Percentiles rank a stretch among this genome's conserved stretches.
These are phyloP conservation scores for Psilocybe mexicana DNA, from an alignment of 1,284 basidiomycete genomes.

Conservation along the genomic window DNA sequence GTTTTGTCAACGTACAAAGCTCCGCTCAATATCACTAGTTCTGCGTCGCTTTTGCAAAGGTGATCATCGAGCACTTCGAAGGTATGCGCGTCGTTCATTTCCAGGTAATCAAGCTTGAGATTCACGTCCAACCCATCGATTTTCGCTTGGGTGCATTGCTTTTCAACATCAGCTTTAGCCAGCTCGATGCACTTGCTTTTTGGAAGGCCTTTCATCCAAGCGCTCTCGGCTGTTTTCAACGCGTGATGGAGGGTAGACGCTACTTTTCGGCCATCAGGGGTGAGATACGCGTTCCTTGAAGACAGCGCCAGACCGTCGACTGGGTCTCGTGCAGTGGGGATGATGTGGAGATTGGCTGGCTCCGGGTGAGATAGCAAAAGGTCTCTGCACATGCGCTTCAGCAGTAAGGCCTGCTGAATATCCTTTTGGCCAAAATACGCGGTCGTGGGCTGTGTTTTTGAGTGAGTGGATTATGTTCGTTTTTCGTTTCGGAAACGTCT, in stretches of 20 bases:
- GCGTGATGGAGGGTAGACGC: slow-evolving; percentile 79
- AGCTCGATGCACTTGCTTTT: slow-evolving; percentile 56
- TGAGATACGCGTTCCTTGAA: slow-evolving; percentile 89
- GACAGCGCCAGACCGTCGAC: slow-evolving; percentile 78
- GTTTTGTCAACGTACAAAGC: slow-evolving; percentile 89
- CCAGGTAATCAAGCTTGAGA: slow-evolving; percentile 81
- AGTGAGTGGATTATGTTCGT: no score
- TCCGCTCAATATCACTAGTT: slow-evolving; percentile 81
- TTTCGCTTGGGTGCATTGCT: slow-evolving; percentile 30
- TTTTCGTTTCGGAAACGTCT: neutral
- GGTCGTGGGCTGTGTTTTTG: slow-evolving; percentile 68
- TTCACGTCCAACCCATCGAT: slow-evolving; percentile 51
- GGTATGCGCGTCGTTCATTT: slow-evolving; percentile 81
- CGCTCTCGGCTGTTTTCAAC: slow-evolving; percentile 53
- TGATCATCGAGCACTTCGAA: slow-evolving; percentile 61
- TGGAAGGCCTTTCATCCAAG: slow-evolving; percentile 52
- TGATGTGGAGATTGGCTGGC: slow-evolving; percentile 71
- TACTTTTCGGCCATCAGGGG: slow-evolving; percentile 57
- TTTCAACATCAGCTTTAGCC: slow-evolving; percentile 44
- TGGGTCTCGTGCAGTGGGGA: slow-evolving; percentile 79
- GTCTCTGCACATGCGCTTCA: slow-evolving; percentile 84
- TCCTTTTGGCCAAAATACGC: slow-evolving; percentile 99
- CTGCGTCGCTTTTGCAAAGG: slow-evolving; percentile 28
- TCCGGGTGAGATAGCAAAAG: slow-evolving; percentile 79
- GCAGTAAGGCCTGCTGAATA: slow-evolving; percentile 91